Evolutionary conservation across 345 rosid species (phyloP), one percentile per base, ranked within the genome.

Genomic region (Hibiscus syriacus): DNA sequence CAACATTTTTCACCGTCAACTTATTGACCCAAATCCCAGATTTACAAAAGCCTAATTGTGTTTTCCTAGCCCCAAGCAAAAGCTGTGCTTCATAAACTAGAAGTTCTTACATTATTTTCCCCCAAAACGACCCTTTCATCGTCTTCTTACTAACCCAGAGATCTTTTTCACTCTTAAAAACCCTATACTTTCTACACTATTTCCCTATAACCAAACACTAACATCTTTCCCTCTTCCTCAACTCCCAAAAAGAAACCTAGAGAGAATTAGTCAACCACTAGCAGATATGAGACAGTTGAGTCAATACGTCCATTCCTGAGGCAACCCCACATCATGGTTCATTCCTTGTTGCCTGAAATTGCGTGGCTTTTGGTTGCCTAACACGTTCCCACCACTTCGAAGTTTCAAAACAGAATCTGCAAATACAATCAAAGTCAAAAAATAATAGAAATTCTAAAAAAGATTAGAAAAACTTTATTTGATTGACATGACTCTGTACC

Each of bases 261-360:
- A 0, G 30, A 11, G 23, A 56, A 36, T 25, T 19, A 48, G 23
- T 12, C 50, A 3, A 0, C 53, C 22, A 11, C 67, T 75, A 25
- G 0, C 13, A 13, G 1, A 27, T 19, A 14, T 6, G n/a, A 4
- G 20, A n/a, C n/a, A 38, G 17, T 12, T 36, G 53, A 11, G 38
- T 68, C 80, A 88, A 30, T 82, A 88, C 45, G 91, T 86, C 94
- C 91, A 88, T 55, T 88, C 94, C 52, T 78, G 86, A 1, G 94
- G 94, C 8, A 88, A 74, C 75, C 84, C 68, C 65, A 2, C n/a
- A n/a, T n/a, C n/a, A n/a, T n/a, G n/a, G n/a, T n/a, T n/a, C n/a
- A n/a, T n/a, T n/a, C n/a, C n/a, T n/a, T n/a, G n/a, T n/a, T n/a
- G n/a, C n/a, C n/a, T n/a, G n/a, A n/a, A n/a, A n/a, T n/a, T n/a